phyloP scores from a whole-genome alignment of 768 basidiomycete species.

The Russula earlei region DNA sequence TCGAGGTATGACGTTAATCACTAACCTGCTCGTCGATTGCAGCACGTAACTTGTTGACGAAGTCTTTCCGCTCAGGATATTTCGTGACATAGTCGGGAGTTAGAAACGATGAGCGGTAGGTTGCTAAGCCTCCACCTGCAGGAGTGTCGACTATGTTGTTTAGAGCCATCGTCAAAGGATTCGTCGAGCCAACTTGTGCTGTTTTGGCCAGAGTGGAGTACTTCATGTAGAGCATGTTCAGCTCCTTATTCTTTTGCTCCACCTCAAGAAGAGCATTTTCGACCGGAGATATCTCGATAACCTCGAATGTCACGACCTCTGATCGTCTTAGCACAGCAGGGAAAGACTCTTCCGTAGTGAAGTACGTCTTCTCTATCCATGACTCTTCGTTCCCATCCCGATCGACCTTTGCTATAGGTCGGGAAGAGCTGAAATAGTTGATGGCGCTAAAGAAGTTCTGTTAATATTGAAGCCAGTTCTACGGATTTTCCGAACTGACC shows the following conservation, averaged over 20 bases:
- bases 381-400: constrained; percentile 61
- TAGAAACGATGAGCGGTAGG: constrained; percentile 73
- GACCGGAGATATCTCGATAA: constrained; percentile 76
- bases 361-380: constrained; percentile 86
- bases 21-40: constrained; percentile 79
- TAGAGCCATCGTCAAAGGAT: constrained; percentile 74
- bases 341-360: constrained; percentile 79
- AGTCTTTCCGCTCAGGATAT: constrained; percentile 59
- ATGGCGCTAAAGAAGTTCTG: constrained; percentile 47
- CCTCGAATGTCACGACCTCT: constrained; percentile 63
- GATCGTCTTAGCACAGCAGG: constrained; percentile 88
- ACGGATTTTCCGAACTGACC: constrained; percentile 32
- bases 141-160: constrained; percentile 85
- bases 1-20: constrained; percentile 3
- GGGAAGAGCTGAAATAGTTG: constrained; percentile 69
- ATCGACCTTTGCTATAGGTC: constrained; percentile 54
- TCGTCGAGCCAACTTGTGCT: constrained; percentile 61
- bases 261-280: constrained; percentile 79
- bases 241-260: constrained; percentile 68
- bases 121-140: constrained; percentile 61
- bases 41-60: constrained; percentile 60
- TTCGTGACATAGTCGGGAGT: constrained; percentile 53
- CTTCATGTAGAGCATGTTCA: constrained; percentile 54
- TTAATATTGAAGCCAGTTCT: background rate
- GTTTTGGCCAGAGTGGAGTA: constrained; percentile 77